Evolutionary conservation across 352 stramenopile species (phyloP), one percentile per base, ranked within the genome.

Genomic region (Phytopythium cucurbitacearum): DNA sequence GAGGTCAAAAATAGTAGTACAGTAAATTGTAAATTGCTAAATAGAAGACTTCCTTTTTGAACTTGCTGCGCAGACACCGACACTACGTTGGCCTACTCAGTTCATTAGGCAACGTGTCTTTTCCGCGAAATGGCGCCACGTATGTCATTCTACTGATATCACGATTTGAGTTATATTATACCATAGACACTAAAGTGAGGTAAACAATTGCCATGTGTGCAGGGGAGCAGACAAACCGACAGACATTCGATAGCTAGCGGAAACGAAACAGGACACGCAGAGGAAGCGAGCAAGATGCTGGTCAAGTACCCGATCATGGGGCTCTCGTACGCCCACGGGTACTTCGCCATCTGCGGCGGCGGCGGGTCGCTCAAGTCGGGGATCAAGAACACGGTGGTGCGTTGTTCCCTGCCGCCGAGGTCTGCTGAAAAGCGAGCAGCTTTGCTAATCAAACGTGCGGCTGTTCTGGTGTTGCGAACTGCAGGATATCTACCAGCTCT

Each of bases 231-330:
- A 28, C 21, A 28, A 28, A 28, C 21, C 21, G 21, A 28, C 21
- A 28, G 21, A 28, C 21, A 28, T 28, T 28, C 28, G 8, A 34
- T 12, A 15, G 37, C 43, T 10, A 48, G 10, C 10, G 44, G 40
- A 51, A 46, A 40, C 16, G 41, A 28, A 43, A 7, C 28, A 41
- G 11, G 13, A 40, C 21, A 7, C 7, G 15, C 28, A 15, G 13
- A 48, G 32, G 1, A 13, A 34, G 21, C 7, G n/a, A 16, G 35
- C 52, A 67, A 8, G 15, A 94, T 94, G 80, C 67, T 80, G 47
- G 82, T 92, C 62, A 89, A 86, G 61, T 94, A 91, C 59, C 83
- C 83, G 33, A 89, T 94, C 61, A 86, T 94, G 69, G 83, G 82
- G 51, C 69, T 94, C 1, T 89, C 79, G 37, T 86, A 89, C 59